Conservation (phyloP, 2,329 filamentous ascomycete genomes). For the Penicillium oxalicum region DNA sequence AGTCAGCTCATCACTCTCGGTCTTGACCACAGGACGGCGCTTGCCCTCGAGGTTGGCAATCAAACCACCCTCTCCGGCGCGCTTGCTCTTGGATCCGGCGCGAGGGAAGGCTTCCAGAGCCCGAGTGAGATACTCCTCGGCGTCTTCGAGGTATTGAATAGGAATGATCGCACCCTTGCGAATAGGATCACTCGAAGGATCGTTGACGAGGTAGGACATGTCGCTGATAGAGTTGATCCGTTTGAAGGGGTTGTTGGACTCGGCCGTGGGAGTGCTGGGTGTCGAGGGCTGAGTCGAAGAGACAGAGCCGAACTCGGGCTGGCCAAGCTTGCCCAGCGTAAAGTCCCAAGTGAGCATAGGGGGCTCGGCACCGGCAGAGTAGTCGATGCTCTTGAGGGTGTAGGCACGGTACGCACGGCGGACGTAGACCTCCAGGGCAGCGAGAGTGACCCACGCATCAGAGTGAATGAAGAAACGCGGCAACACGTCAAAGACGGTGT, state of each 20-base stretch:
- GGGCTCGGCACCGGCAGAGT: constrained; percentile 63
- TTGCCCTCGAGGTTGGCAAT: constrained; percentile 69
- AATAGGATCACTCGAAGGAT: constrained; percentile 63
- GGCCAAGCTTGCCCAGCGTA: constrained; percentile 83
- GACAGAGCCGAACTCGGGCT: constrained; percentile 79
- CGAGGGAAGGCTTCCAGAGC: constrained; percentile 77
- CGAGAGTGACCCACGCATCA: constrained; percentile 89
- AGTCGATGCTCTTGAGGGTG: constrained; percentile 80
- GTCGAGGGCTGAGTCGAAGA: constrained; percentile 72
- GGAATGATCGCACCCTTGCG: constrained; percentile 93
- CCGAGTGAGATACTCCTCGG: constrained; percentile 76
- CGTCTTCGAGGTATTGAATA: constrained; percentile 88
- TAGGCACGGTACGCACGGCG: constrained; percentile 96
- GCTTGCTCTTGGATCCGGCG: constrained; percentile 52
- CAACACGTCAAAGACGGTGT: constrained; percentile 94
- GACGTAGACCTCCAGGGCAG: constrained; percentile 91
- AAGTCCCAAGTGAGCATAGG: constrained; percentile 94
- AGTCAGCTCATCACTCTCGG: constrained; percentile 67
- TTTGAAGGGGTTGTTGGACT: constrained; percentile 62
- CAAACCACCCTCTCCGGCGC: constrained; percentile 51
- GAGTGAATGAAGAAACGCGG: constrained; percentile 92
- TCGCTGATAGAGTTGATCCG: constrained; percentile 93
- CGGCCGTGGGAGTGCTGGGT: constrained; percentile 64
- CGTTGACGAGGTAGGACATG: constrained; percentile 78
- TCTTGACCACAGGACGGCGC: constrained; percentile 54